Evolutionary conservation across 352 stramenopile genomes (phyloP), one percentile per base, ranked within the genome.

Genomic region (Pythium myriotylum): DNA sequence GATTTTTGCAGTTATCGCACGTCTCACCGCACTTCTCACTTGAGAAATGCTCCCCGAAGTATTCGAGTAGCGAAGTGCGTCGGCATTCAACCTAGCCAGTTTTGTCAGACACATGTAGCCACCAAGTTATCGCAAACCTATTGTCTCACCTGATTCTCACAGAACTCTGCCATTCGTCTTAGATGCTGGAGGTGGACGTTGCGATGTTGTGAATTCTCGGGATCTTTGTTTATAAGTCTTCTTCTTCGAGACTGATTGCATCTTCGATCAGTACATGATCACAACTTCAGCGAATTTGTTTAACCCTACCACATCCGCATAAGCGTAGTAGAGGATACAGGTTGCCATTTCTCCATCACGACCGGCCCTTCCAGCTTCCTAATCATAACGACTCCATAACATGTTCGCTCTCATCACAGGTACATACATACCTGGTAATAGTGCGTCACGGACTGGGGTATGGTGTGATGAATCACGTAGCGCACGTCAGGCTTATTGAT

Each of bases 401-500:
- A 23, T 37, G 17, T 26, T 29, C n/a, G 4, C 22, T 24, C 12
- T 48, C n/a, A n/a, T 39, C 33, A 40, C 13, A 17, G 20, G 13
- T 45, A 4, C 9, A 9, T 13, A 51, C 39, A 26, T 71, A 95
- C 86, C 71, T 96, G 88, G 53, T 96, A 96, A 55, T 95, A 96
- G 53, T 95, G 84, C 12, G 84, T 94, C n/a, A 95, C 84, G 26
- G 86, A 94, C 59, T 96, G 84, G 6, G 88, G 88, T 6, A 95
- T 89, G 5, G 84, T 94, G 70, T 94, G 82, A 54, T 96, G 88
- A 54, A 96, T 94, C 45, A 96, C 88, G 60, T 94, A 96, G 29
- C 88, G 84, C 1, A 96, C 88, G 49, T 94, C 85, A 9, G 87
- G 87, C 50, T 96, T 94, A 66, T 95, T 95, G 59, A 96, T 96